These are phyloP conservation scores for Boletus sp. DNA, from an alignment of 768 basidiomycete genomes.

Conservation along the genomic window DNA sequence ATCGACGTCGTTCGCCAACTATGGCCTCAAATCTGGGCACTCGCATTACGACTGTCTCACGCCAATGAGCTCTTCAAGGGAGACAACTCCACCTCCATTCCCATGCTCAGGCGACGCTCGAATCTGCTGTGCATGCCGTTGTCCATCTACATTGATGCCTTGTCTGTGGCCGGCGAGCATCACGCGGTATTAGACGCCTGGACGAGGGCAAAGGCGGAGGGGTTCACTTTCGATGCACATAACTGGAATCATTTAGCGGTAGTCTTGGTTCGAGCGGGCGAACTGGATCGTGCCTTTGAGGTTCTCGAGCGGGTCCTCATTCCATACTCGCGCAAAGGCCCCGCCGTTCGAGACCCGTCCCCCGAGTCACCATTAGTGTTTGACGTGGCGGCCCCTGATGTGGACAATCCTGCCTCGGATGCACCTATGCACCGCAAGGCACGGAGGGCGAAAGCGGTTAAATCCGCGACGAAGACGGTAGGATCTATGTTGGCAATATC, in stretches of 20 bases:
- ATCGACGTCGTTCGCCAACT: slow-evolving; percentile 52
- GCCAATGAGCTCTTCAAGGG: slow-evolving; percentile 34
- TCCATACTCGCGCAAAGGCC: slow-evolving; percentile 44
- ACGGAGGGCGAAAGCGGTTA: slow-evolving; percentile 27
- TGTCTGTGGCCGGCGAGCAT: slow-evolving; percentile 65
- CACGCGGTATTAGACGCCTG: slow-evolving; percentile 62
- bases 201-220: slow-evolving; percentile 56
- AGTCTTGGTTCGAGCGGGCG: slow-evolving; percentile 75
- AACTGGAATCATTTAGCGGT: slow-evolving; percentile 90
- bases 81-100: slow-evolving; percentile 7
- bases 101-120: slow-evolving; percentile 33
- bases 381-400: slow-evolving; percentile 27
- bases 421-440: slow-evolving; percentile 29
- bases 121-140: slow-evolving; percentile 73
- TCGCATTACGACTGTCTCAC: slow-evolving; percentile 47
- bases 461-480: slow-evolving; percentile 13
- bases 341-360: slow-evolving; percentile 23
- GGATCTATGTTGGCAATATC: slow-evolving; percentile 10
- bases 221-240: slow-evolving; percentile 79
- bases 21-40: slow-evolving; percentile 67
- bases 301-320: slow-evolving; percentile 77
- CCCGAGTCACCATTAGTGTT: slow-evolving; percentile 44
- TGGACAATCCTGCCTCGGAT: slow-evolving; percentile 27
- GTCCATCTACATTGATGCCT: slow-evolving; percentile 76
- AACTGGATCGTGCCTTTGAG: slow-evolving; percentile 81